Base-by-base conservation (phyloP, 345 rosid species). In the Populus nigra region DNA sequence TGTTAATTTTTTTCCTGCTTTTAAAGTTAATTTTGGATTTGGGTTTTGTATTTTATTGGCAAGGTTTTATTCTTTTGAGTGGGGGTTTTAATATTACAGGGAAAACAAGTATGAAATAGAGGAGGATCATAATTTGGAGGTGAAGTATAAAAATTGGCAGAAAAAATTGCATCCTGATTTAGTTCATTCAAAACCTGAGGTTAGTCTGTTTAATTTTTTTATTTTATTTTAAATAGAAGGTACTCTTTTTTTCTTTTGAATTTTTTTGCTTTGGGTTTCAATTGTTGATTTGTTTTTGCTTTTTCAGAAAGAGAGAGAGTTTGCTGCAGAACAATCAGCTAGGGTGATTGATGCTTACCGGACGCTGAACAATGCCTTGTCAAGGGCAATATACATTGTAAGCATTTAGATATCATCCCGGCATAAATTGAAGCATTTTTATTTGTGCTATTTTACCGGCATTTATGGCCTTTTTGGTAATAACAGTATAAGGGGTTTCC, bases 121-220 rank as follows among this genome's bases (percentile, higher is more conserved):
- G 76, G 89, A 69, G 76, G 89, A 69, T 76, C 85, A 76, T 25
- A 87, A 86, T 79, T 84, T 96, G 80, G 94, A 90, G 49, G 80
- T 89, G 27, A 96, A 87, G 80, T 93, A 92, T 79, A 92, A 90
- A 81, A 89, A 83, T 53, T 92, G 98, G 97, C 99, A 96, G 87
- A 96, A 93, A 86, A 92, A 91, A 83, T 63, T 96, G 69, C 98
- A 96, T 86, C 99, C 99, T 74, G 99, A 96, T 87, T 85, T 96
- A 74, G 99, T 96, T 76, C 98, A 96, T 83, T 86, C 91, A 9
- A 96, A 96, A 80, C 92, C 99, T 5, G 76, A 93, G 98, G 99
- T 96, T 25, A 81, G 73, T 65, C 67, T 25, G 39, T 22, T 38
- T 38, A 23, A 38, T 59, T 68, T 12, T 36, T 10, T 47, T 53